Base-by-base conservation (phyloP, 805 yeast species). In the Ogataea trehalophila region DNA sequence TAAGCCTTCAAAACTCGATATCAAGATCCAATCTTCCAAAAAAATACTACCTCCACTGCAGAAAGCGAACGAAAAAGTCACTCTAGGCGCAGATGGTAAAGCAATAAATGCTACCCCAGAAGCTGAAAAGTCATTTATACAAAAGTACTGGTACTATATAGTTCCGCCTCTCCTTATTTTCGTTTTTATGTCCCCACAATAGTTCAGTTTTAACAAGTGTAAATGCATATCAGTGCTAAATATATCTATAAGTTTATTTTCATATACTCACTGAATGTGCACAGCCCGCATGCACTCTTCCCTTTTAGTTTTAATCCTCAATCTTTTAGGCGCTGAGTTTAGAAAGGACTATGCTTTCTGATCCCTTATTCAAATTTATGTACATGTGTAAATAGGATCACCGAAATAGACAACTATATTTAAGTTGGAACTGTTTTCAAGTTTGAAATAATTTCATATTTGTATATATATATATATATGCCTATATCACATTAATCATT, bases 91-190 rank as follows among this genome's bases (percentile, higher is more conserved):
- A 20, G 55, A 48, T 33, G 57, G 53, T 6, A 42, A 43, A 11
- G 49, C 47, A 4, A 41, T 53, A 29, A 35, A 47, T 5, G 44
- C 39, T 16, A 22, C 13, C 9, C 18, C 42, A 4, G 56, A 47
- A 2, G 45, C 33, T 14, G 66, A 66, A 33, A 63, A 68, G 44
- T 73, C 82, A 5, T 80, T 79, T 63, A 65, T 81, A 16, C 85
- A 80, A 58, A 75, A 75, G 60, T 75, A 81, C 63, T 81, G 86
- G 86, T 70, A 78, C 72, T 80, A 76, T 60, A 66, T 81, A 23
- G 78, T 78, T 7, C 79, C 81, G 2, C 77, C 78, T 14, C 51
- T 76, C 20, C 42, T 79, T 11, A 50, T 77, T 36, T 46, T 74
- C 47, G 48, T 69, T 54, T 18, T 72, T 18, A 40, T 54, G 44